Evolutionary conservation across 2,329 filamentous ascomycete genomes (phyloP), one percentile per base, ranked within the genome.

Genomic region (Parastagonospora nodorum): DNA sequence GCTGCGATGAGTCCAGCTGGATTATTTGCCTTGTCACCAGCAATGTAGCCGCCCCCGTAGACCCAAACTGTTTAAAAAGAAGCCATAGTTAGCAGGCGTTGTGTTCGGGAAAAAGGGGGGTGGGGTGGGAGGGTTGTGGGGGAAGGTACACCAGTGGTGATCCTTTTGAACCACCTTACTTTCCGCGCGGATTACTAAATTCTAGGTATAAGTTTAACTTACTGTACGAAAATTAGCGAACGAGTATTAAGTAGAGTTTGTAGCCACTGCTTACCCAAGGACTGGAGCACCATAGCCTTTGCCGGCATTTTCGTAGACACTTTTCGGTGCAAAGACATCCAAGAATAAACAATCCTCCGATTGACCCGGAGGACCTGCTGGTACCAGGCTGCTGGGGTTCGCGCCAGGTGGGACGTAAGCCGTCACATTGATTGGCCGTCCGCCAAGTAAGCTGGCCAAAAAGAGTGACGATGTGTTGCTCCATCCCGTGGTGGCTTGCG

Each of bases 291-390:
- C 69, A 16, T 53, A 64, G 5, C 74, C 48, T 60, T 74, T 42
- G n/a, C 59, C 63, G 39, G 57, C 61, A 32, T 50, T 64, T 44
- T 72, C 61, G 39, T 75, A 69, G 10, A 79, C 66, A 5, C 62
- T 52, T 43, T 75, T 62, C 4, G 80, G 78, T 2, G 76, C 74
- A 48, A 74, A 71, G 4, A 82, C 74, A 55, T 81, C 80, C 9
- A 82, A 60, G 53, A 79, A 80, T 9, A 77, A 63, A 51, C 80
- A 82, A 50, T 81, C 79, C 56, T 82, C 78, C 4, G 68, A 74
- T 16, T 67, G 70, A 24, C 61, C 54, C 14, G 67, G 63, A 32
- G 67, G 66, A 14, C 55, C 51, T 35, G 46, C 24, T 29, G 61
- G 63, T 16, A 67, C 48, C 2, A 58, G 54, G 44, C 50, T 60